Evolutionary conservation across 2,329 filamentous ascomycete genomes (phyloP), one percentile per base, ranked within the genome.

Genomic region (Daldinia eschscholtzii): DNA sequence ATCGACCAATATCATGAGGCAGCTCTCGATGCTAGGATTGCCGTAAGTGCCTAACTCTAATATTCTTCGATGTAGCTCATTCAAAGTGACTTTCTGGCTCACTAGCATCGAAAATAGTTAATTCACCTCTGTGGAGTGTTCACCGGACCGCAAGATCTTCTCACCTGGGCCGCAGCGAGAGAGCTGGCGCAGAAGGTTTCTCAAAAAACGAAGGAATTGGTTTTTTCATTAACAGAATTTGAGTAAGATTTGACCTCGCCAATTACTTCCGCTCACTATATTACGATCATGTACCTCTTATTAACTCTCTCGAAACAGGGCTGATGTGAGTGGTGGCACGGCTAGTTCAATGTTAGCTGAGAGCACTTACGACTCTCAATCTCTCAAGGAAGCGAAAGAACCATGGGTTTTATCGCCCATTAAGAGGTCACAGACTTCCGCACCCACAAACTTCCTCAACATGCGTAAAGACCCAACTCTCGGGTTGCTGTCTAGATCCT

Each of bases 121-220:
- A 71, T 74, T 57, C 70, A 74, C 42, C 53, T 64, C 28, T 75
- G 70, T 46, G 70, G 71, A 15, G 59, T 60, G 6, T 68, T 63
- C 23, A 42, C 57, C 41, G 66, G 46, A 15, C 71, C 70, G 2
- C 64, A 71, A 23, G 62, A 74, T 50, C 58, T 75, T 13, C 57
- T 72, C 6, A 52, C 70, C 5, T 71, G 66, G 60, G 46, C 61
- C 26, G 59, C 62, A 4, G 65, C 64, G 4, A 68, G 63, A 3
- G 67, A 70, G 39, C 46, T 74, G 13, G 62, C 57, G 4, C 44
- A 59, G 12, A 63, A 57, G 42, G 30, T 59, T 15, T 70, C 62
- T 7, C 46, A 61, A 23, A 65, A 66, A 15, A 70, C 72, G 10
- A 68, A 58, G 41, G 70, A 73, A 39, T 67, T 72, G n/a, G 55